Base-by-base conservation (phyloP, 176 grass and related monocot species). In the Eragrostis nindensis region DNA sequence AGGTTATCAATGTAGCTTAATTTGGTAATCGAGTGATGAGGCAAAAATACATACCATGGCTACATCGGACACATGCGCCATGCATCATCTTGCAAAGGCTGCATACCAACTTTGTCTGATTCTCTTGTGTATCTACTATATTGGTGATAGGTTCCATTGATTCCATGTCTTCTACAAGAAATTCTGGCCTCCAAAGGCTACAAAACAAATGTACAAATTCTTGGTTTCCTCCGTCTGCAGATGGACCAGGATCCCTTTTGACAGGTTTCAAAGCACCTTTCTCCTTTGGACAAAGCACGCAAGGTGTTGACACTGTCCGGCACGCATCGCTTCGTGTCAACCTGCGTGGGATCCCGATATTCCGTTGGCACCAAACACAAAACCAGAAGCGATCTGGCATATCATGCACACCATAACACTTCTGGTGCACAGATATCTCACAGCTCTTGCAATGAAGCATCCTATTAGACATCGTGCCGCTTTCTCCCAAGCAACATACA, bases 401-500 rank as follows among this genome's bases (percentile, higher is more conserved):
- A 21, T 68, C 82, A 89, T 82, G 88, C 90, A 99, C 86, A 16
- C 96, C 96, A n/a, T 99, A 99, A 90, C 96, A 99, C 80, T 93
- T 99, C 76, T 93, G 96, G 85, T 99, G 96, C 78, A 95, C 92
- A 8, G 54, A 89, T 29, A 90, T 85, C 82, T 90, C 67, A 62
- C 96, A 99, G 55, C 71, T 70, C 66, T 88, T 63, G 54, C 96
- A 99, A 29, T 72, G 83, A 59, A 99, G 90, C 78, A 99, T 83
- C 73, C 55, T 93, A 74, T 99, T 95, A n/a, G 82, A 86, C 42
- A 78, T 15, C 12, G 14, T 8, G 18, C 49, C 79, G 55, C 16
- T 90, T 47, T 95, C 93, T 60, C 78, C 76, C 24, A 64, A 82
- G 56, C 84, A 95, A 76, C 96, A 99, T 46, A 95, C 71, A 40